phyloP scores from a whole-genome alignment of 768 basidiomycete genomes.

The Rhodosporidiobolus sp. region DNA sequence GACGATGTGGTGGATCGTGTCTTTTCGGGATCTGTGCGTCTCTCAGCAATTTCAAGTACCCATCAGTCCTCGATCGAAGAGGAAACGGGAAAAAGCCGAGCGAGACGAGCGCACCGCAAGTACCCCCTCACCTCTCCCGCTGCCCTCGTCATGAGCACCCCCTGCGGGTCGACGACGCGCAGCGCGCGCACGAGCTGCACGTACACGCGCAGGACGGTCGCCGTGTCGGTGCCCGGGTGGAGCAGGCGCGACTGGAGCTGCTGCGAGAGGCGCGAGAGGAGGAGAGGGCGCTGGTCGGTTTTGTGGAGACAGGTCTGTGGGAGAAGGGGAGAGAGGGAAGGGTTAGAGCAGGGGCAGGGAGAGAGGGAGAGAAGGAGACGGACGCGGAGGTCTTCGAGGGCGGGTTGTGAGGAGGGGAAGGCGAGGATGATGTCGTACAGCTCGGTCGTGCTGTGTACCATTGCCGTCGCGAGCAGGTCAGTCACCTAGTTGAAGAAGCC shows the following conservation, averaged over 20 bases:
- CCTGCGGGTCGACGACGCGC: constrained; percentile 83
- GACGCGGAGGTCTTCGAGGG: constrained; percentile 81
- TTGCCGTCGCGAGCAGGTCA: too few species aligned
- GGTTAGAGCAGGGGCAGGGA: constrained; percentile 11
- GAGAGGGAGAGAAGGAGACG: not conserved
- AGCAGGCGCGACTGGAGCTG: constrained; percentile 65
- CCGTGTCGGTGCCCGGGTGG: constrained; percentile 93
- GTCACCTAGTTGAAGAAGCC: too few species aligned
- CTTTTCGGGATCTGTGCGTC: constrained; percentile 51
- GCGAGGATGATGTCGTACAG: constrained; percentile 96
- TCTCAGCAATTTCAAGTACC: too few species aligned
- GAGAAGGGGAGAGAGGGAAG: not conserved
- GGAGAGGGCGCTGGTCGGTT: constrained; percentile 45
- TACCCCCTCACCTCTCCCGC: constrained; percentile 89
- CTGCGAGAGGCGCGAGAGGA: constrained; percentile 28
- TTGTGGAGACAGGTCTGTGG: constrained; percentile 49
- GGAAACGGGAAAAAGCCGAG: not conserved
- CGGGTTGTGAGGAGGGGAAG: constrained; percentile 79
- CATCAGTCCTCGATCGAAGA: too few species aligned
- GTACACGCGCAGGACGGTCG: constrained; percentile 82
- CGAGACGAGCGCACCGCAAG: constrained; percentile 66
- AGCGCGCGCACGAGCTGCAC: constrained; percentile 88
- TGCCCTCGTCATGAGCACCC: constrained; percentile 87
- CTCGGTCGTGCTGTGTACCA: constrained; percentile 57
- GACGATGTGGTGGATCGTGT: constrained; percentile 92